Evolutionary conservation across 345 rosid genomes (phyloP), one percentile per base, ranked within the genome.

Genomic region (Laguncularia racemosa): DNA sequence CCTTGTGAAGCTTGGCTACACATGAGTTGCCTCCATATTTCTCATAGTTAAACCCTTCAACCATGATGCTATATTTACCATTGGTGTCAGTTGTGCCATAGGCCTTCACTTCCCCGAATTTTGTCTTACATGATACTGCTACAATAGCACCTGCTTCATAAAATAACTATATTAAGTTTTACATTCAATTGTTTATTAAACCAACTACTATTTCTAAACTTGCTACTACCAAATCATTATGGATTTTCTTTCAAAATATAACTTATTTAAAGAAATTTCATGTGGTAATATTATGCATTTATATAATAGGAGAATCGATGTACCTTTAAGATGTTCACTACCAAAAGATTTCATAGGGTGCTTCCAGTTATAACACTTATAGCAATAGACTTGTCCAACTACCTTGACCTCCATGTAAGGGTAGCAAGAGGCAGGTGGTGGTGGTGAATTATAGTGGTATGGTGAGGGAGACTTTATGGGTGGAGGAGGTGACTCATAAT

Each of bases 61-160:
- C 26, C 0, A 61, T 45, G 23, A 68, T 62, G 16, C 73, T 69
- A 16, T 65, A 73, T 58, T 83, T 77, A 50, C 81, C 88, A 14
- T 83, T 79, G 59, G 57, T 77, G 72, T 75, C 77, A 14, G 73
- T 73, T 50, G 23, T 61, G 1, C 77, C 77, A 18, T 73, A 73
- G 5, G 73, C 77, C 53, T 50, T 73, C 2, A 73, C 20, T 6
- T 57, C 44, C 9, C 69, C 62, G 2, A 38, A 51, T 14, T 53
- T 65, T 17, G 16, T 65, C 52, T 61, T 58, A 52, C 78, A 73
- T 44, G 71, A 68, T 2, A 69, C 71, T 61, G 57, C 67, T 46
- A 73, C 78, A 10, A 57, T 52, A 4, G 68, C 73, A 57, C 71
- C 78, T 73, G 4, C 19, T 47, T 16, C 9, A 33, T 7, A 33